Percentiles rank a stretch among this genome's conserved stretches.
Conservation (phyloP, 352 stramenopile genomes). For the Globisporangium apiculatum region DNA sequence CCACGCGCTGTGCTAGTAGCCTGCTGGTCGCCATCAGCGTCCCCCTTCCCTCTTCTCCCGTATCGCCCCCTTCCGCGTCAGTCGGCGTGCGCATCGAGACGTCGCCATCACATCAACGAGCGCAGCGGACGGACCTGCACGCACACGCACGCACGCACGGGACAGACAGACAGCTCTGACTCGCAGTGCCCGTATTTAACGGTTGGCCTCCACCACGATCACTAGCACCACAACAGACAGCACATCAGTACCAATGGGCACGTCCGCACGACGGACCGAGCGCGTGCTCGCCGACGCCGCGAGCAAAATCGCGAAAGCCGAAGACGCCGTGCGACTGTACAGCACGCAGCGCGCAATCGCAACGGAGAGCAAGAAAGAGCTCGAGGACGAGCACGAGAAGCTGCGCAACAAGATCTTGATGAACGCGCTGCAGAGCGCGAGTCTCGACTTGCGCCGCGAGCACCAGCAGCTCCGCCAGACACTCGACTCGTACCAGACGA, state of each 20-base stretch:
- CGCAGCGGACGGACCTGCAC: not conserved
- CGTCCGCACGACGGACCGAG: constrained; percentile 39
- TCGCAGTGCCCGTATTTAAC: constrained; percentile 2
- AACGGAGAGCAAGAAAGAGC: constrained; percentile 56
- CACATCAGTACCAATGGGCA: constrained; percentile 25
- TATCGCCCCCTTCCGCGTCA: too few relatives aligned
- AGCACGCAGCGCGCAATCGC: constrained; percentile 39
- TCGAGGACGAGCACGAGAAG: constrained; percentile 81
- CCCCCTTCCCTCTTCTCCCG: too few relatives aligned
- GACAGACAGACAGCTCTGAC: not conserved
- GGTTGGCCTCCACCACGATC: not conserved
- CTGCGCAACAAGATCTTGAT: constrained; percentile 68
- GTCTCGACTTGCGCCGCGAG: constrained; percentile 69
- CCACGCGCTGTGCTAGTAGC: too few relatives aligned
- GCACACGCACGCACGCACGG: not conserved
- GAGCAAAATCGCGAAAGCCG: constrained; percentile 64
- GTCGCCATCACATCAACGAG: too few relatives aligned
- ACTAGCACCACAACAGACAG: not conserved
- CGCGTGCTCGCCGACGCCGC: constrained; percentile 65
- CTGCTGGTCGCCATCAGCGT: too few relatives aligned
- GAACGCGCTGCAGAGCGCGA: constrained; percentile 72
- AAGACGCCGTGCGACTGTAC: constrained; percentile 55
- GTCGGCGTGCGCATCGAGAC: too few relatives aligned
- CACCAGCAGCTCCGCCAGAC: constrained; percentile 81
- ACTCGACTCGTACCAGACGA: constrained; percentile 82